phyloP scores from a whole-genome alignment of 331 rosid genomes.

The Spiraea crenata region DNA sequence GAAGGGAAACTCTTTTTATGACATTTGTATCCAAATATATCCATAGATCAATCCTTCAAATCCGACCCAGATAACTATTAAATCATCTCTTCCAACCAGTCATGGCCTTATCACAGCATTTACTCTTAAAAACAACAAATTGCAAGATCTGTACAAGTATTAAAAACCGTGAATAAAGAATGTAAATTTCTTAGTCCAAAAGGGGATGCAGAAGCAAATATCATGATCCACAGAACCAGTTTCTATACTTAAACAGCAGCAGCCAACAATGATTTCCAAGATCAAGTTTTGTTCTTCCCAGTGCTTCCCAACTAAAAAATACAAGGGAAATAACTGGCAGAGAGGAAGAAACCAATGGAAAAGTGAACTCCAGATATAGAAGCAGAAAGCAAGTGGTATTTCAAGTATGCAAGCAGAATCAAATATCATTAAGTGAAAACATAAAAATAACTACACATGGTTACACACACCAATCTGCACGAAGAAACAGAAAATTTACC shows the following conservation, averaged over 20 bases:
- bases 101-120: background rate
- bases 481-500: slow-evolving; percentile 41
- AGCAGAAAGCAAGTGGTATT: background rate
- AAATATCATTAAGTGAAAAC: background rate
- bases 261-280: too few species aligned
- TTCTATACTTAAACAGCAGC: background rate
- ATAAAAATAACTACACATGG: background rate
- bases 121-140: background rate
- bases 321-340: background rate
- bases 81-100: background rate
- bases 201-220: slow-evolving; percentile 8
- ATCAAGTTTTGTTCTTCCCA: background rate
- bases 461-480: background rate
- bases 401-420: background rate
- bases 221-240: background rate
- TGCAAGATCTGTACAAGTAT: background rate
- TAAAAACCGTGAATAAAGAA: background rate
- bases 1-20: background rate
- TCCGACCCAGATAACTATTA: background rate
- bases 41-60: slow-evolving; percentile 2
- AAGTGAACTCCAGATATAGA: background rate
- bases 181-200: background rate
- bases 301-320: background rate
- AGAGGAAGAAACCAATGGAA: background rate
- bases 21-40: background rate